These are phyloP conservation scores for Fraxinus greggii DNA, from an alignment of 305 asterid genomes.

Conservation along the genomic window DNA sequence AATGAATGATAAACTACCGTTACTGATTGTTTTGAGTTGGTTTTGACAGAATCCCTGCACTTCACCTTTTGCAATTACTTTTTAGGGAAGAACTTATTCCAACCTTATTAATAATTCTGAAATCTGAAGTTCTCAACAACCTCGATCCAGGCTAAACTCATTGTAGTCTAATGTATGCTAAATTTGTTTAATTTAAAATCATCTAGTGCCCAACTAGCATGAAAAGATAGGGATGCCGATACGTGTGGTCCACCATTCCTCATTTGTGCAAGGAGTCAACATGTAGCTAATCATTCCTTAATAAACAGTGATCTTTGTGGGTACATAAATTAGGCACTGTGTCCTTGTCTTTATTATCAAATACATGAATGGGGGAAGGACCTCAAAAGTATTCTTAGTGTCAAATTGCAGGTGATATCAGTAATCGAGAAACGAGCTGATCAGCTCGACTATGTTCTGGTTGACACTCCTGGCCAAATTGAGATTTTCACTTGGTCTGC, in stretches of 20 bases:
- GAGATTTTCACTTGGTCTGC: conserved; percentile 99
- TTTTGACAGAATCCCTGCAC: neutral
- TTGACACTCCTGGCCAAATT: conserved; percentile 97
- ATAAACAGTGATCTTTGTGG: neutral
- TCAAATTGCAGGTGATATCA: conserved; percentile 59
- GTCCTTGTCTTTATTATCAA: neutral
- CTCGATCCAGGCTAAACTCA: neutral
- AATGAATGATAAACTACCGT: neutral
- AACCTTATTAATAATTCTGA: neutral
- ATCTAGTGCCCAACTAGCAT: neutral
- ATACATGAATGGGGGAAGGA: conserved; percentile 7
- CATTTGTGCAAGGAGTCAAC: neutral
- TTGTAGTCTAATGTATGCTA: neutral
- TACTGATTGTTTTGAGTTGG: neutral
- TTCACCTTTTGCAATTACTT: neutral
- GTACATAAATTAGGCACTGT: neutral
- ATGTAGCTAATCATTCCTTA: neutral
- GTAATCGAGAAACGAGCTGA: conserved; percentile 84
- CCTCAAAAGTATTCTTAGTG: conserved; percentile 12
- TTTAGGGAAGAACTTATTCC: neutral
- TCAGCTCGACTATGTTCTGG: conserved; percentile 84
- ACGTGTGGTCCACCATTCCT: neutral
- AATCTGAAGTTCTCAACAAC: neutral
- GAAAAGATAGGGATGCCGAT: neutral
- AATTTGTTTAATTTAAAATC: neutral